A percentile compares a stretch with the other conserved stretches of the same genome.
Conservation (phyloP, 2,329 filamentous ascomycete species). For the Hyphodiscus sp. region DNA sequence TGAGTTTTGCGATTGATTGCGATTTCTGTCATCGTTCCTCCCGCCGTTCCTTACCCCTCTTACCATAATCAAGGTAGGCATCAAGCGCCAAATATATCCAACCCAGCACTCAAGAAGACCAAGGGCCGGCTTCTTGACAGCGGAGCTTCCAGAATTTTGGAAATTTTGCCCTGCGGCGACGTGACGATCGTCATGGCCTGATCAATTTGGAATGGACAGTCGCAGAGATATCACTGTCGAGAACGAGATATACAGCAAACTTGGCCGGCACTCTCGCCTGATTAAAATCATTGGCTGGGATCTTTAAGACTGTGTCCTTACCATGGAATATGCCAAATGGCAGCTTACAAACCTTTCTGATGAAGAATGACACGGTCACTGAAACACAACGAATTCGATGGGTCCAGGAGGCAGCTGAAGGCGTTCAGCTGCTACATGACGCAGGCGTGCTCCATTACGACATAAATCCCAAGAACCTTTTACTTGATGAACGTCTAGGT, state of each 20-base stretch:
- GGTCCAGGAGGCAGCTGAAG: constrained; percentile 31
- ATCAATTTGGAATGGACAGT: constrained; percentile 1
- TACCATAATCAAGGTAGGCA: no score
- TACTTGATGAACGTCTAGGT: constrained; percentile 31
- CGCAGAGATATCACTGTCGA: constrained; percentile 20
- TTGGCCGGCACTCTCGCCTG: constrained; percentile 19
- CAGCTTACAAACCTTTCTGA: constrained; percentile 20
- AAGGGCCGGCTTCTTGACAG: no score
- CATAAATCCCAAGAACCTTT: constrained; percentile 34
- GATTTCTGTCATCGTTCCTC: no score
- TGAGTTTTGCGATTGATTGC: no score
- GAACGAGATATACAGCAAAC: constrained; percentile 22
- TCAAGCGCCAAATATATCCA: no score
- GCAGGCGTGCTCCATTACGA: constrained; percentile 35
- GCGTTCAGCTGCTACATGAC: constrained; percentile 31
- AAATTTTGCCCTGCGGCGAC: not conserved
- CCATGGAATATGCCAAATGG: constrained; percentile 26
- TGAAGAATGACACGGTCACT: constrained; percentile 9
- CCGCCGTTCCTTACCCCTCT: no score
- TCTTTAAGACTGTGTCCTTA: constrained; percentile 20
- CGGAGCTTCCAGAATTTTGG: no score
- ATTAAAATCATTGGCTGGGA: constrained; percentile 22
- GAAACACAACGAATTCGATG: constrained; percentile 23
- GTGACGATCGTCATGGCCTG: constrained; percentile 17
- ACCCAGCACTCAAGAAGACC: no score